Percentiles rank a stretch among this genome's conserved stretches.
phyloP scores from a whole-genome alignment of 148 eudicot species.

The Rhododendron vialii region DNA sequence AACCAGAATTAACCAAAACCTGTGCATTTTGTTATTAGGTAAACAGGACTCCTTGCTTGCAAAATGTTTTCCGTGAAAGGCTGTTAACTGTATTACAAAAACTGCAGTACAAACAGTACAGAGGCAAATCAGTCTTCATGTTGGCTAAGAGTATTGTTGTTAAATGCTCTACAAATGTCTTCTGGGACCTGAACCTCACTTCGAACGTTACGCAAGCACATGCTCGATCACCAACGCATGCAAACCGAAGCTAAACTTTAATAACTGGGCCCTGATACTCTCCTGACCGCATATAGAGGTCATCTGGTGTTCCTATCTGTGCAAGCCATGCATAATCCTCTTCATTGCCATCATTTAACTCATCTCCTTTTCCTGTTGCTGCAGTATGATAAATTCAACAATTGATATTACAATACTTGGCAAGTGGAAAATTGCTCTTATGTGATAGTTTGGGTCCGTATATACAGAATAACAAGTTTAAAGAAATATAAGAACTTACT shows the following conservation, averaged over 20 bases:
- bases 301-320: constrained; percentile 59
- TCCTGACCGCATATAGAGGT: constrained; percentile 66
- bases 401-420: neutral
- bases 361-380: constrained; percentile 31
- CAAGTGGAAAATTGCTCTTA: neutral
- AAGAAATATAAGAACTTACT: constrained; percentile 40
- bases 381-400: constrained; percentile 11
- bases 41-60: neutral
- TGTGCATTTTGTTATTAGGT: neutral
- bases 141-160: neutral
- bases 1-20: neutral
- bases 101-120: neutral
- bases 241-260: constrained; percentile 22
- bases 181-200: neutral
- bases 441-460: neutral
- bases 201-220: neutral
- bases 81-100: neutral
- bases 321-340: constrained; percentile 93
- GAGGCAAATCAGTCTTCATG: neutral
- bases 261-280: constrained; percentile 58
- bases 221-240: neutral
- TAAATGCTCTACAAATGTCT: neutral
- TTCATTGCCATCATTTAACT: constrained; percentile 32
- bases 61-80: neutral
- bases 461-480: neutral